A percentile compares a stretch with the other conserved stretches of the same genome.
Evolutionary conservation across 192 early-diverging fungal genomes (phyloP).

Genomic region (Funneliformis mosseae): DNA sequence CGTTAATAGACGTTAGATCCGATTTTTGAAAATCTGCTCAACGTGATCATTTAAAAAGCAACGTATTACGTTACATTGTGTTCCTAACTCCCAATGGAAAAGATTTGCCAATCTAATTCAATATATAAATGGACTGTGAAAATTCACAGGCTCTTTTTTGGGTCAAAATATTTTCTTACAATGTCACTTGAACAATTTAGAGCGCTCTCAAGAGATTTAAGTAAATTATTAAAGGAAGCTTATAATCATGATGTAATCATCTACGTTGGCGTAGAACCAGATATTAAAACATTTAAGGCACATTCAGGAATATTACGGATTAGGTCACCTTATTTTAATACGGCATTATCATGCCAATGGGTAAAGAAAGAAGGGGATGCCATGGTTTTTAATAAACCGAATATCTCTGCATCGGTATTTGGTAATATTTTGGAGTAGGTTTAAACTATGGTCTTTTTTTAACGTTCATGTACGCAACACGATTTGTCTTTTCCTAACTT

Average conservation of each 20-base stretch:
- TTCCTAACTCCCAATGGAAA: no score
- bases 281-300: slow-evolving; percentile 6
- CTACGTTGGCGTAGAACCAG: not conserved
- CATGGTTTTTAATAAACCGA: not conserved
- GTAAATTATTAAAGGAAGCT: not conserved
- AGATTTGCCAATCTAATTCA: no score
- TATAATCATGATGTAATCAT: slow-evolving; percentile 8
- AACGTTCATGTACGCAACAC: not conserved
- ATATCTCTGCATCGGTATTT: not conserved
- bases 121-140: no score
- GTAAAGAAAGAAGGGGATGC: not conserved
- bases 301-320: not conserved
- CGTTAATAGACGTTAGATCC: no score
- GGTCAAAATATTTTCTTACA: not conserved
- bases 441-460: not conserved
- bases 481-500: not conserved
- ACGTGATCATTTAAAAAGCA: no score
- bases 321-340: slow-evolving; percentile 3
- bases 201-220: not conserved
- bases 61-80: no score
- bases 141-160: no score
- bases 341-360: not conserved
- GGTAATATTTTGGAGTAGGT: not conserved
- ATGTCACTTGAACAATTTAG: not conserved
- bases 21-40: no score